Percentiles rank a stretch among this genome's conserved stretches.
Conservation (phyloP, 768 basidiomycete genomes). For the Dendrothele bispora region DNA sequence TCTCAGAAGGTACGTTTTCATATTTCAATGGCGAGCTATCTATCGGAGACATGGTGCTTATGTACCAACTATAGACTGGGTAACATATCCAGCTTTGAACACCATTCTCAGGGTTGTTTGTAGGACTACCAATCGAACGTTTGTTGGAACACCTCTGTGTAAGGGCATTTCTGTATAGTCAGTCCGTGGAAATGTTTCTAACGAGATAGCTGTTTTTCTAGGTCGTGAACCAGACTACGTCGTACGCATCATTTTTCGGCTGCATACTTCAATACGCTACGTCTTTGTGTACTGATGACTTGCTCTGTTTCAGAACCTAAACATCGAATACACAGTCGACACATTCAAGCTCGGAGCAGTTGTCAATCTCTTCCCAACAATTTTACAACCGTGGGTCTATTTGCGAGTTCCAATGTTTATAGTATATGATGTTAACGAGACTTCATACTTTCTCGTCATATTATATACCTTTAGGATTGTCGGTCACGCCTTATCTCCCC, state of each 20-base stretch:
- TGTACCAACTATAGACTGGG: conserved; percentile 37
- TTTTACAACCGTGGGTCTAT: conserved; percentile 42
- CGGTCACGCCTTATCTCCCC: neutral
- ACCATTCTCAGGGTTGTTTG: conserved; percentile 34
- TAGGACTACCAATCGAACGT: conserved; percentile 40
- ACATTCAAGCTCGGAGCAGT: conserved; percentile 29
- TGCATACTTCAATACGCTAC: no score
- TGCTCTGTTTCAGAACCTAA: conserved; percentile 23
- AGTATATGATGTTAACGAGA: neutral
- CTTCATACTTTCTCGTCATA: neutral
- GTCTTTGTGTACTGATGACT: no score
- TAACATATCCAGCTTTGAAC: conserved; percentile 20
- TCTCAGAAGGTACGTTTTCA: neutral
- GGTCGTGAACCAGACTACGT: conserved; percentile 43
- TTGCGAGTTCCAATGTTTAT: conserved; percentile 9
- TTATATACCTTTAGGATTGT: neutral
- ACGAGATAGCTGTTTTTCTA: conserved; percentile 14
- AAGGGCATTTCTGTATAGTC: conserved; percentile 6
- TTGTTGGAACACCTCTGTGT: conserved; percentile 49
- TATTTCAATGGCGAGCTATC: neutral
- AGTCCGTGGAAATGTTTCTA: no score
- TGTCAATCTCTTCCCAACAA: conserved; percentile 37
- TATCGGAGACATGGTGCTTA: no score
- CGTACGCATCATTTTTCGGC: no score
- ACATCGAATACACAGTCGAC: conserved; percentile 34